Conservation (phyloP, 2,329 filamentous ascomycete genomes). For the Bipolaris cookei region DNA sequence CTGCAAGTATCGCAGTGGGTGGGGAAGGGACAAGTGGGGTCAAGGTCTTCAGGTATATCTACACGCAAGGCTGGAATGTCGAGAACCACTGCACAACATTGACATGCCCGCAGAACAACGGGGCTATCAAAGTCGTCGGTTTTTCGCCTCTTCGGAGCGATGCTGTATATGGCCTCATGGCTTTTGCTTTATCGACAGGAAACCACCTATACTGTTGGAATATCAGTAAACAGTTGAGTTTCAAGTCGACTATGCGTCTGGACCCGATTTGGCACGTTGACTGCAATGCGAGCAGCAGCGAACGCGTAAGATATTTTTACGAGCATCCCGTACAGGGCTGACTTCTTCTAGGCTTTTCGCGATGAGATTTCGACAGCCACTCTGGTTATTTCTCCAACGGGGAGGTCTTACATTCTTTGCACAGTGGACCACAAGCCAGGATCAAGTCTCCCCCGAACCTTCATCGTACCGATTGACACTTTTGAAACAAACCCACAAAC, state of each 20-base stretch:
- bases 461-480: conserved; percentile 22
- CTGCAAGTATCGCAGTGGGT: conserved; percentile 27
- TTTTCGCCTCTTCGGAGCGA: conserved; percentile 22
- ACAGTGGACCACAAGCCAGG: conserved; percentile 27
- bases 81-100: conserved; percentile 15
- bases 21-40: conserved; percentile 30
- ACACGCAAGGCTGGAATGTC: conserved; percentile 18
- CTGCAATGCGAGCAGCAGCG: conserved; percentile 10
- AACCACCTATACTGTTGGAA: conserved; percentile 28
- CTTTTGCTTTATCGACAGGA: conserved; percentile 25
- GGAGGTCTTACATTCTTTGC: conserved; percentile 25
- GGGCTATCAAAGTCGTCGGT: conserved; percentile 22
- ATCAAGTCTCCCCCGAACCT: conserved; percentile 23
- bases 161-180: conserved; percentile 11
- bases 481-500: conserved; percentile 2
- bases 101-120: conserved; percentile 21
- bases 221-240: conserved; percentile 4
- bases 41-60: conserved; percentile 24
- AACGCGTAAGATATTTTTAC: conserved; percentile 16
- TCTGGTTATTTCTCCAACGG: conserved; percentile 22
- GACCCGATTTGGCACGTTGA: conserved; percentile 19
- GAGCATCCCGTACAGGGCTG: neutral
- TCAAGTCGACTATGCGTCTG: neutral
- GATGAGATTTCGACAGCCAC: conserved; percentile 26
- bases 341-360: conserved; percentile 17